Conservation (phyloP, 345 rosid species). For the Sisymbrium irio region DNA sequence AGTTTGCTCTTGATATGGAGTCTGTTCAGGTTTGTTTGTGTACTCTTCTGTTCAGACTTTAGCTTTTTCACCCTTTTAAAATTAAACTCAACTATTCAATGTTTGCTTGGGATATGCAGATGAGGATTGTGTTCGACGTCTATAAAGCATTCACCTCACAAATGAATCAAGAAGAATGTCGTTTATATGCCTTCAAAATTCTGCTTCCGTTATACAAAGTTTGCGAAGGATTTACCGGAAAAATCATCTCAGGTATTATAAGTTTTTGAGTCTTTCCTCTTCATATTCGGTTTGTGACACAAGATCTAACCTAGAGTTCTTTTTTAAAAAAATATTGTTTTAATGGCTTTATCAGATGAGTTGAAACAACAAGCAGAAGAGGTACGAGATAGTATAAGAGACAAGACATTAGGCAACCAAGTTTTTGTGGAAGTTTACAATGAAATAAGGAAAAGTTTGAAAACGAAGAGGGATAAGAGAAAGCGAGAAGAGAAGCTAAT, state of each 20-base stretch:
- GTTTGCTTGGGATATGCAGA: conserved; percentile 46
- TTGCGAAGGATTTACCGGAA: conserved; percentile 84
- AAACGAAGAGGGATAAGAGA: conserved; percentile 70
- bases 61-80: not conserved
- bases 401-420: conserved; percentile 49
- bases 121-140: conserved; percentile 59
- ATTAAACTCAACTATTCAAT: conserved; percentile 8
- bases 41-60: conserved; percentile 13
- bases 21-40: conserved; percentile 60
- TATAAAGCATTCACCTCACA: conserved; percentile 46
- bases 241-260: conserved; percentile 58
- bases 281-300: not conserved
- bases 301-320: not conserved
- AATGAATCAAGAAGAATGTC: conserved; percentile 46
- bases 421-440: conserved; percentile 52
- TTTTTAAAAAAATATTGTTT: no score
- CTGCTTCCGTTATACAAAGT: conserved; percentile 81
- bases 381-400: conserved; percentile 53
- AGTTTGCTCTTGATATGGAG: conserved; percentile 74
- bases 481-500: conserved; percentile 70
- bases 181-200: conserved; percentile 51
- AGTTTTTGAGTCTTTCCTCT: not conserved
- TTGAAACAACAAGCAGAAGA: conserved; percentile 72
- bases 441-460: conserved; percentile 59
- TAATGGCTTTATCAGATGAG: conserved; percentile 46